Percentiles rank a stretch among this genome's conserved stretches.
These are phyloP conservation scores for Nakazawaea ishiwadae DNA, from an alignment of 805 yeast genomes.

Conservation along the genomic window DNA sequence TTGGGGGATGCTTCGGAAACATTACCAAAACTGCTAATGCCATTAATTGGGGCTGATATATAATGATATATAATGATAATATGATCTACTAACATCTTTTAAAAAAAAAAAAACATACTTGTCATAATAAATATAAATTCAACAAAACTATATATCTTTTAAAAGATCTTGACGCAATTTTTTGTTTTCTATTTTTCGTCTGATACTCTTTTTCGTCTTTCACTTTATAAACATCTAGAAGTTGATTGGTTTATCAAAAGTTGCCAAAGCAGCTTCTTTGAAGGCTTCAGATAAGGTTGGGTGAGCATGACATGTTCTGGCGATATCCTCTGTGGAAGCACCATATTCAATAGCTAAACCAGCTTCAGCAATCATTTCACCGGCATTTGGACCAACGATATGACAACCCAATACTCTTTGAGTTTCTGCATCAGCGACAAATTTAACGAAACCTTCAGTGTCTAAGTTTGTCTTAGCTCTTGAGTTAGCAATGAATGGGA, in stretches of 20 bases:
- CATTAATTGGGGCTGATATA: constrained; percentile 22
- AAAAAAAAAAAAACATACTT: background rate
- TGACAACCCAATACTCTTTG: constrained; percentile 95
- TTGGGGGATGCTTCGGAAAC: constrained; percentile 74
- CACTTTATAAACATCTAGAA: no score
- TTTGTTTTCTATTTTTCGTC: no score
- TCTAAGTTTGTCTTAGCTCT: constrained; percentile 98
- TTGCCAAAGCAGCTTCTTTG: constrained; percentile 95
- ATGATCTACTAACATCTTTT: background rate
- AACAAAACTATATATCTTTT: background rate
- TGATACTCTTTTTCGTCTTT: no score
- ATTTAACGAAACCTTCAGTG: constrained; percentile 96
- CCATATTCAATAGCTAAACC: constrained; percentile 98
- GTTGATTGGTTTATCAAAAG: constrained; percentile 89
- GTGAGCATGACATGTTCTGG: constrained; percentile 98
- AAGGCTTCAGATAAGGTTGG: constrained; percentile 97
- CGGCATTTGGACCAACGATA: constrained; percentile 97
- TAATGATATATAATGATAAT: background rate
- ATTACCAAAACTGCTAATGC: constrained; percentile 64
- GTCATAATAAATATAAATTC: background rate
- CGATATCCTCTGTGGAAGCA: constrained; percentile 96
- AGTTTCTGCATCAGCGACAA: constrained; percentile 94
- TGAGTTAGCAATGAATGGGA: constrained; percentile 98
- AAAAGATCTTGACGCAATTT: background rate
- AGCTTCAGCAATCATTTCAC: constrained; percentile 99